Evolutionary conservation across 805 yeast genomes (phyloP), one percentile per base, ranked within the genome.

Genomic region (Schwanniomyces sp.): DNA sequence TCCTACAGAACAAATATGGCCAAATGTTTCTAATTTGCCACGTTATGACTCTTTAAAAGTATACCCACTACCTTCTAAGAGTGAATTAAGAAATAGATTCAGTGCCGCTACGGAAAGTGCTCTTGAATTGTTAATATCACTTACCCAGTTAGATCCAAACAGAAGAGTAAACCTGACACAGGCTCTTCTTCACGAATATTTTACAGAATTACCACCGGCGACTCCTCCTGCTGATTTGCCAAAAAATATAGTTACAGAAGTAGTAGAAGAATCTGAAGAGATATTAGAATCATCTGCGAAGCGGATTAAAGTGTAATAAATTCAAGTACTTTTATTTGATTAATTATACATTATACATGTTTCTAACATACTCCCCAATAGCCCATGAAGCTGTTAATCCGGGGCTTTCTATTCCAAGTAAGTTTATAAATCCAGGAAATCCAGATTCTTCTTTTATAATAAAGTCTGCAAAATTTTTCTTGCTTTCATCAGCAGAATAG

Each of bases 1-100:
- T 0, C 99, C 99, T 4, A 88, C 96, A 0, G 97, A 91, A 54
- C 82, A 78, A 28, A 82, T 75, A 2, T 94, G 99, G 99, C 96
- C 96, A 0, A 88, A 90, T 41, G 95, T 92, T 2, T 80, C 91
- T 1, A 74, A 80, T 49, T 75, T 94, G 43, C 94, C 96, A 0
- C 74, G 81, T 25, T 94, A 88, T 62, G 82, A 86, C 57, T 81
- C 88, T 32, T 69, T 88, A 52, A 80, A 81, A 38, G 79, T 84
- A 25, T 91, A 88, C 61, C 96, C 97, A 3, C 84, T 84, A 12
- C 97, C 97, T 0, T 78, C 91, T 0, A 73, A 88, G 52, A 82
- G 78, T 47, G 97, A 91, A 65, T 70, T 91, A 49, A 76, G 95
- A 57, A 85, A 82, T 53, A 69, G 97, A 52, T 91, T 91, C 63